Evolutionary conservation across 2,329 filamentous ascomycete genomes (phyloP).

Genomic region (Colletotrichum liriopes): DNA sequence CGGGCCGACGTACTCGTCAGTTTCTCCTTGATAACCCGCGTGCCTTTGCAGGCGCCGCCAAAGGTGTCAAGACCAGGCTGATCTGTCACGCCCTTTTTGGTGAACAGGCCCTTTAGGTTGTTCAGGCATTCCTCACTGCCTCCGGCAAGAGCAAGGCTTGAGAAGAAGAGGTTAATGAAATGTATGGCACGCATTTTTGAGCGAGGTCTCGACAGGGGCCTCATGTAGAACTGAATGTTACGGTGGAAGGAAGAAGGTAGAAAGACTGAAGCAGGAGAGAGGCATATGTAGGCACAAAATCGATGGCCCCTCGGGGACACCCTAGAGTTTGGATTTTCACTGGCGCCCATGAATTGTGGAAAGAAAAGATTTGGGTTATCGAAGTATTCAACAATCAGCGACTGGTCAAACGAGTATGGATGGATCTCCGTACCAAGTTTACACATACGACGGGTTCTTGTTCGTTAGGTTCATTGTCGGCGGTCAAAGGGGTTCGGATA

Average conservation of each 20-base stretch:
- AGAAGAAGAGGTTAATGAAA: background rate
- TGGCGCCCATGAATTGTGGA: background rate
- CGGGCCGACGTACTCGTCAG: background rate
- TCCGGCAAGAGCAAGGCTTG: background rate
- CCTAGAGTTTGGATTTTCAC: background rate
- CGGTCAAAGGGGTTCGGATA: too few relatives aligned
- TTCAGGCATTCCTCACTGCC: background rate
- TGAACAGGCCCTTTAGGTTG: background rate
- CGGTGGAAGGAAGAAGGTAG: too few relatives aligned
- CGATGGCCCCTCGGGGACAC: background rate
- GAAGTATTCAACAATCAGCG: too few relatives aligned
- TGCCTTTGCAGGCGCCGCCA: conserved; percentile 57
- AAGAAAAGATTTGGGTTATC: too few relatives aligned
- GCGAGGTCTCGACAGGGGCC: background rate
- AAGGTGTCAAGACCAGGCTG: conserved; percentile 65
- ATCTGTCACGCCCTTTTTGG: background rate
- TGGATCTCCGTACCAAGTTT: too few relatives aligned
- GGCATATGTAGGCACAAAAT: background rate
- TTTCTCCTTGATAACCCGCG: background rate
- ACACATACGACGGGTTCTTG: too few relatives aligned
- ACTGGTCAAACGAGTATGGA: too few relatives aligned
- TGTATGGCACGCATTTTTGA: background rate
- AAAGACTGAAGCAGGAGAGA: background rate
- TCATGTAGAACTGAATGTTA: too few relatives aligned
- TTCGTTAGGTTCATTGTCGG: too few relatives aligned